Base-by-base conservation (phyloP, 2,329 filamentous ascomycete species). In the Neofusicoccum umdonicola region DNA sequence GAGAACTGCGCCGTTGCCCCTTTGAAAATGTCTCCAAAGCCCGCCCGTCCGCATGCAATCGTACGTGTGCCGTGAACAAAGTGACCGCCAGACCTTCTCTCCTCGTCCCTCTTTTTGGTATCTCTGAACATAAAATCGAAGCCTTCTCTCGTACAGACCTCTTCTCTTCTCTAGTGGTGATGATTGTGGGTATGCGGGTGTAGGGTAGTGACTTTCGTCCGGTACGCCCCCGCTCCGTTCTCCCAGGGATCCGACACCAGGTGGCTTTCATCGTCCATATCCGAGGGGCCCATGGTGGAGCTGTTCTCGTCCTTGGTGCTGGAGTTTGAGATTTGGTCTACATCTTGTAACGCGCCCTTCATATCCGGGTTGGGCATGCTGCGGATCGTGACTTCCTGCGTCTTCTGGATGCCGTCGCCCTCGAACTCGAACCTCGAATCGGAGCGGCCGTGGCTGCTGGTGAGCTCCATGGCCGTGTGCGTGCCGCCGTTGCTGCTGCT, bases 381-480 rank as follows among this genome's bases (percentile, higher is more conserved):
- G 37, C 47, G 47, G 31, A 63, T 27, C 34, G 39, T 27, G 13
- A 63, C 50, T 45, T 63, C 61, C 31, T 63, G 61, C 15, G 61
- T 63, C 48, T 54, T 63, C 37, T 63, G 61, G 7, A 63, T 63
- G 13, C 61, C 61, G 22, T 52, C 48, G 19, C 47, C 50, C 3
- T 63, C 61, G 45, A 62, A 62, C 35, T 52, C 47, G 47, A 63
- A 54, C n/a, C 48, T 35, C 19, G 61, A 54, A 44, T 52, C 61
- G 39, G 37, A 48, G n/a, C 61, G 39, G 39, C 48, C 47, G 15
- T 52, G 34, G 39, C n/a, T 27, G 48, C 47, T 52, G 61, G 45
- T 45, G 4, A 63, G 48, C 48, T 63, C 61, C 47, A 52, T 54
- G 39, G 35, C 48, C 3, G 61, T 63, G 37, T 39, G 47, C 27